A percentile compares a stretch with the other conserved stretches of the same genome.
These are phyloP conservation scores for Ramalina intermedia DNA, from an alignment of 495 filamentous ascomycete species.

Conservation along the genomic window DNA sequence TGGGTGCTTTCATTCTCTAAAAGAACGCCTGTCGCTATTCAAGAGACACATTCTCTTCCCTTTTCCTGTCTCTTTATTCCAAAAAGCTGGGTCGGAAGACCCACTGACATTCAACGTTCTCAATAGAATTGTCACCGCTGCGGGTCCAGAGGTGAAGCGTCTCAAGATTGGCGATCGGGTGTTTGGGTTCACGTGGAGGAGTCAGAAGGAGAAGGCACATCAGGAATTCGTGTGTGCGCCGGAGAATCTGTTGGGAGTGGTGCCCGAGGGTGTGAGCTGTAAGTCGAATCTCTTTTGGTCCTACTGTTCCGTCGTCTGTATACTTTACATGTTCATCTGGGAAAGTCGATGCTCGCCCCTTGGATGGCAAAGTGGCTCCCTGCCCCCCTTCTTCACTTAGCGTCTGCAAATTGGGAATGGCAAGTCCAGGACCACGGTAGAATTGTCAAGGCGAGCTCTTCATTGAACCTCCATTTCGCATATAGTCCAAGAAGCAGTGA, in stretches of 20 bases:
- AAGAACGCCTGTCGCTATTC: not conserved
- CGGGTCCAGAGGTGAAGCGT: constrained; percentile 23
- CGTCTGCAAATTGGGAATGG: too few species aligned
- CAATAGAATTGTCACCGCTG: not conserved
- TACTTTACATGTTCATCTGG: too few species aligned
- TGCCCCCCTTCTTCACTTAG: too few species aligned
- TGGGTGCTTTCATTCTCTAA: too few species aligned
- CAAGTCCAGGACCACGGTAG: too few species aligned
- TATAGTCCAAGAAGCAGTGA: constrained; percentile 28
- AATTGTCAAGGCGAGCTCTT: too few species aligned
- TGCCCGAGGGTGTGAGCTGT: constrained; percentile 7
- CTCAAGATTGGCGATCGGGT: constrained; percentile 30
- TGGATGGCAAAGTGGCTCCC: too few species aligned
- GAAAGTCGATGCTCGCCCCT: too few species aligned
- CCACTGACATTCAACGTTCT: not conserved
- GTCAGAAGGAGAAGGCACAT: constrained; percentile 25
- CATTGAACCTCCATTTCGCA: too few species aligned
- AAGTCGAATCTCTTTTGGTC: constrained; percentile 23
- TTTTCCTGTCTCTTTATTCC: too few species aligned
- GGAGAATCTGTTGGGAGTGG: constrained; percentile 17
- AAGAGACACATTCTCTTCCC: too few species aligned
- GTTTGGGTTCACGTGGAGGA: constrained; percentile 32
- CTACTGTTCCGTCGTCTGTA: constrained; percentile 6
- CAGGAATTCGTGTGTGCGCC: constrained; percentile 29
- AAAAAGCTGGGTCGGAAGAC: constrained; percentile 22